A percentile compares a stretch with the other conserved stretches of the same genome.
phyloP scores from a whole-genome alignment of 352 stramenopile species.

The Pythium grandisporangium region DNA sequence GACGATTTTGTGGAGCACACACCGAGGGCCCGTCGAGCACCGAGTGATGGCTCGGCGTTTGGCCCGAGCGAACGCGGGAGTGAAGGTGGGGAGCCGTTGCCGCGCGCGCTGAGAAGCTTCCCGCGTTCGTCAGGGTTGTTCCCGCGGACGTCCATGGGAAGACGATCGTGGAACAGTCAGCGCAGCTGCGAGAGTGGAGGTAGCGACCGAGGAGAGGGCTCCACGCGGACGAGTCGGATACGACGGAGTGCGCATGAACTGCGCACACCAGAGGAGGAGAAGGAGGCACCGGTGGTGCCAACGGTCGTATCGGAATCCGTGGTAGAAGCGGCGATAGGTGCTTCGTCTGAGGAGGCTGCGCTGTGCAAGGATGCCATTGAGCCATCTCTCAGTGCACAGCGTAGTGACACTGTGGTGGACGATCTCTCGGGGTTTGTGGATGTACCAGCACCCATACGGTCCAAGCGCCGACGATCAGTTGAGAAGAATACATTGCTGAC shows the following conservation, averaged over 20 bases:
- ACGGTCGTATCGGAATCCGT: too few relatives aligned
- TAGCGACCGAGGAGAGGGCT: not conserved
- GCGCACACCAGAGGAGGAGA: too few relatives aligned
- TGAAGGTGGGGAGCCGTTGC: slow-evolving; percentile 1
- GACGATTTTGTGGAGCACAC: slow-evolving; percentile 29
- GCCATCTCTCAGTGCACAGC: too few relatives aligned
- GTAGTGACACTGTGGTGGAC: too few relatives aligned
- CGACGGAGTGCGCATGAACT: slow-evolving; percentile 15
- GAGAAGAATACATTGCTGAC: too few relatives aligned
- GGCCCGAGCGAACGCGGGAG: not conserved
- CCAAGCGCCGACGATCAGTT: too few relatives aligned
- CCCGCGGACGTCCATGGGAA: slow-evolving; percentile 3
- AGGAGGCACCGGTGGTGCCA: too few relatives aligned
- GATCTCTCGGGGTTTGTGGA: too few relatives aligned
- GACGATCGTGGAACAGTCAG: slow-evolving; percentile 15
- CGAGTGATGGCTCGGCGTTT: not conserved
- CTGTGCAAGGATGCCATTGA: too few relatives aligned
- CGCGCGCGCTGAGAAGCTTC: slow-evolving; percentile 16
- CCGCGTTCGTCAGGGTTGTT: slow-evolving; percentile 17
- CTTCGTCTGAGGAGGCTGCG: too few relatives aligned
- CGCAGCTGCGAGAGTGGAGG: slow-evolving; percentile 9
- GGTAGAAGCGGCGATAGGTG: too few relatives aligned
- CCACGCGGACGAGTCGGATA: slow-evolving; percentile 9
- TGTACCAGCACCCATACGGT: too few relatives aligned
- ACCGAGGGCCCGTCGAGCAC: slow-evolving; percentile 2